phyloP scores from a whole-genome alignment of 192 early-diverging fungal genomes.

The Linnemannia zychae region DNA sequence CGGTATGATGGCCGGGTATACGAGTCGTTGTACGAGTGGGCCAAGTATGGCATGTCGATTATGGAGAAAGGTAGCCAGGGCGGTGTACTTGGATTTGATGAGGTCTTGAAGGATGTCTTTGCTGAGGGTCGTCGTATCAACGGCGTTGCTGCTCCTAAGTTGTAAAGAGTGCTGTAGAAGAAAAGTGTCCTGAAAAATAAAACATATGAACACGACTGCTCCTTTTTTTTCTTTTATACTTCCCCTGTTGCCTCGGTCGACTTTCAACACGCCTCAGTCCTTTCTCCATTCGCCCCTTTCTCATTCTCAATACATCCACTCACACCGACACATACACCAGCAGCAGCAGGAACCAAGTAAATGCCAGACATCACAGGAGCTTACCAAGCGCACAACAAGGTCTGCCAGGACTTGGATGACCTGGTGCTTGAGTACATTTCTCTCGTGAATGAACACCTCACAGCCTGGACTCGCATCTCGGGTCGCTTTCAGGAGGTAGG shows the following conservation, averaged over 20 bases:
- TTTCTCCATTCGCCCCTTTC: background rate
- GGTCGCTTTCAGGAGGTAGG: slow-evolving; percentile 43
- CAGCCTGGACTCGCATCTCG: slow-evolving; percentile 39
- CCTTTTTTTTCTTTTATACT: background rate
- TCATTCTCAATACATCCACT: background rate
- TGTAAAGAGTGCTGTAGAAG: slow-evolving; percentile 22
- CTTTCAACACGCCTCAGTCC: no score
- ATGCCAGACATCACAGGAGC: background rate
- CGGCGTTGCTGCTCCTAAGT: slow-evolving; percentile 27
- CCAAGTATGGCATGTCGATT: slow-evolving; percentile 56
- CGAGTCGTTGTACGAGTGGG: slow-evolving; percentile 74
- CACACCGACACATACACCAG: no score
- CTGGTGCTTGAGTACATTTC: slow-evolving; percentile 38
- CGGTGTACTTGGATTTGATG: slow-evolving; percentile 45
- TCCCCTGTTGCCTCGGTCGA: no score
- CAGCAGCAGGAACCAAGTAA: background rate
- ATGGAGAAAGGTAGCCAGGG: slow-evolving; percentile 44
- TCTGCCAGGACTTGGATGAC: slow-evolving; percentile 42
- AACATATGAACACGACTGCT: background rate
- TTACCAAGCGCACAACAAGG: background rate
- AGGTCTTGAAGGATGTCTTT: slow-evolving; percentile 44
- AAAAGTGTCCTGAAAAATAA: background rate
- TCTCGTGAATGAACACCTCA: slow-evolving; percentile 42
- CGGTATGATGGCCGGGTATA: slow-evolving; percentile 88
- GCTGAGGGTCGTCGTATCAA: slow-evolving; percentile 47